Base-by-base conservation (phyloP, 2,329 filamentous ascomycete species). In the Fusarium avenaceum region DNA sequence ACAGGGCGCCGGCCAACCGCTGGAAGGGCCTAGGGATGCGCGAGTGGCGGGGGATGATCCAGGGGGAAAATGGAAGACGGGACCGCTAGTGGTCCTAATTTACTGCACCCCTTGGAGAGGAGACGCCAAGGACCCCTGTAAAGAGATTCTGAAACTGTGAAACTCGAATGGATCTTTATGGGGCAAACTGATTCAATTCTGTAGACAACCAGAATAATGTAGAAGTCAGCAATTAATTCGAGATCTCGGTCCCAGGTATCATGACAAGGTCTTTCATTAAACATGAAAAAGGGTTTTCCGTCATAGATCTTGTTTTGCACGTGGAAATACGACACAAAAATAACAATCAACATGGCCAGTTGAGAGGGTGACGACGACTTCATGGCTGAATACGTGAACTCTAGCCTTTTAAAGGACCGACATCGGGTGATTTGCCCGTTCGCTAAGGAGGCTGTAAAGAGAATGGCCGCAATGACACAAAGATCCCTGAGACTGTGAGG, bases 101-200 rank as follows among this genome's bases (percentile, higher is more conserved):
- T 69, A 66, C 66, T n/a, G 35, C 17, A 38, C 35, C 35, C 66
- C 66, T 66, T 70, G 56, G 39, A 45, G 33, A 42, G 58, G 42
- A 48, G 62, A n/a, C 54, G 59, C 53, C 53, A 65, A 64, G 44
- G 48, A 53, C 45, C 42, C 35, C 17, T 38, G 35, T 8, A 10
- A 10, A 38, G 35, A 38, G 35, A 38, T 53, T 59, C 69, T 73
- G 71, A 73, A 73, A 72, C 71, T 49, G 63, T 67, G 65, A 73
- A 60, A 72, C 69, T 54, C 46, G 35, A 48, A 42, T 39, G 19
- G 42, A 39, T 57, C n/a, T 46, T 30, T 6, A 40, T 22, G 58
- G 48, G 50, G 22, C n/a, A 38, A 44, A 22, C 14, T 19, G 44
- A 42, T 7, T 17, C 13, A 3, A 60, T 48, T 19, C 19, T 43